Percentiles rank a stretch among this genome's conserved stretches.
These are phyloP conservation scores for Cydonia oblonga DNA, from an alignment of 331 rosid species.

Conservation along the genomic window DNA sequence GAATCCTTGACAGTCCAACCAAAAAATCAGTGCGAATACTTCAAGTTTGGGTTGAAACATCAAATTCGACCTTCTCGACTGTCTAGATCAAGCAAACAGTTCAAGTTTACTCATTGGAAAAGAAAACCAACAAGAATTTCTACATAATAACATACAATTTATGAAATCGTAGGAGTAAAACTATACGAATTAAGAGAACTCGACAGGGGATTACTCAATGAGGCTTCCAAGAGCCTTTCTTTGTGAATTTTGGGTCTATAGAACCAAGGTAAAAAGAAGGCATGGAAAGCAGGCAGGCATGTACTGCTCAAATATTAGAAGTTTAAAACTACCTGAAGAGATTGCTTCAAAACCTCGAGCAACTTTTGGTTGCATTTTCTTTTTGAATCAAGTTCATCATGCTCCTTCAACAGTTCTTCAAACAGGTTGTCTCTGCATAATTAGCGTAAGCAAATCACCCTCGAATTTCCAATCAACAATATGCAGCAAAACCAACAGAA, in stretches of 20 bases:
- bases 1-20: not conserved
- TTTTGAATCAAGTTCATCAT: slow-evolving; percentile 1
- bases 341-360: slow-evolving; percentile 3
- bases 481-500: not conserved
- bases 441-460: not conserved
- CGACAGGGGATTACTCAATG: not conserved
- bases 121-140: not conserved
- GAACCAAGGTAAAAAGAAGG: too few relatives aligned
- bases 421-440: slow-evolving; percentile 23
- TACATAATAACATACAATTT: not conserved
- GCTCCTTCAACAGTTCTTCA: slow-evolving; percentile 20
- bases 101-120: not conserved
- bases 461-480: not conserved
- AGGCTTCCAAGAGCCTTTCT: not conserved
- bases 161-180: not conserved
- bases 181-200: not conserved
- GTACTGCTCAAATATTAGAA: not conserved
- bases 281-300: too few relatives aligned
- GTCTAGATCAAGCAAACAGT: not conserved
- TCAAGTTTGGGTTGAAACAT: slow-evolving; percentile 6
- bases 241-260: too few relatives aligned
- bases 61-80: slow-evolving; percentile 18
- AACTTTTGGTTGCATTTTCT: slow-evolving; percentile 4
- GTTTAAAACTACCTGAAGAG: slow-evolving; percentile 13
- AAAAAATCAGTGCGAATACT: not conserved